phyloP scores from a whole-genome alignment of 2,329 filamentous ascomycete genomes.

The Hymenoscyphus infarciens region DNA sequence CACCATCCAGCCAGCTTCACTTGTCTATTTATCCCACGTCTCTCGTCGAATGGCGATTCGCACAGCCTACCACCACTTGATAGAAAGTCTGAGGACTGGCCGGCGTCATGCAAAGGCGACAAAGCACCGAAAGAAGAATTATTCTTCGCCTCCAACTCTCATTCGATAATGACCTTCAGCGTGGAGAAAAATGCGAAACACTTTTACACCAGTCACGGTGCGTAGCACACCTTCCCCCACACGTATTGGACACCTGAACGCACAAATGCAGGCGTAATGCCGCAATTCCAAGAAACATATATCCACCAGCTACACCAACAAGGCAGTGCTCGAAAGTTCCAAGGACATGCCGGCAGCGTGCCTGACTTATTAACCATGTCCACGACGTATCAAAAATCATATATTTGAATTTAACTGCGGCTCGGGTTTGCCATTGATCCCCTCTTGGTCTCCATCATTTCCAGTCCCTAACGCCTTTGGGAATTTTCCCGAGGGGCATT shows the following conservation, averaged over 20 bases:
- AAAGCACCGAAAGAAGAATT: constrained; percentile 17
- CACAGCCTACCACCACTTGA: background rate
- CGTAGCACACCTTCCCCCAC: constrained; percentile 14
- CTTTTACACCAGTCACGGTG: constrained; percentile 26
- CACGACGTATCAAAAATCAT: background rate
- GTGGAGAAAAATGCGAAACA: constrained; percentile 29
- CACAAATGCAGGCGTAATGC: background rate
- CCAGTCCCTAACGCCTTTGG: constrained; percentile 10
- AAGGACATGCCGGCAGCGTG: constrained; percentile 1
- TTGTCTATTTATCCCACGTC: background rate
- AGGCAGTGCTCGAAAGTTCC: constrained; percentile 3
- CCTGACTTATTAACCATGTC: constrained; percentile 15
- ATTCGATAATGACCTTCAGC: constrained; percentile 20
- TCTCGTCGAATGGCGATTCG: background rate
- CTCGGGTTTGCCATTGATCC: constrained; percentile 13
- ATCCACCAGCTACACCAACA: constrained; percentile 2
- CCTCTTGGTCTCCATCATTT: constrained; percentile 7
- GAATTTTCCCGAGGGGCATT: constrained; percentile 16
- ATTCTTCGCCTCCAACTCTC: constrained; percentile 7
- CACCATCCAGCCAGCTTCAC: background rate
- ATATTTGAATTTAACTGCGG: background rate
- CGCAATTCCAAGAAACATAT: constrained; percentile 11
- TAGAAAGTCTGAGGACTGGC: background rate
- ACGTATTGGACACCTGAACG: background rate
- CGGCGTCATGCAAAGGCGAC: constrained; percentile 9